Evolutionary conservation across 2,329 filamentous ascomycete species (phyloP).

Genomic region (Microsporum canis): DNA sequence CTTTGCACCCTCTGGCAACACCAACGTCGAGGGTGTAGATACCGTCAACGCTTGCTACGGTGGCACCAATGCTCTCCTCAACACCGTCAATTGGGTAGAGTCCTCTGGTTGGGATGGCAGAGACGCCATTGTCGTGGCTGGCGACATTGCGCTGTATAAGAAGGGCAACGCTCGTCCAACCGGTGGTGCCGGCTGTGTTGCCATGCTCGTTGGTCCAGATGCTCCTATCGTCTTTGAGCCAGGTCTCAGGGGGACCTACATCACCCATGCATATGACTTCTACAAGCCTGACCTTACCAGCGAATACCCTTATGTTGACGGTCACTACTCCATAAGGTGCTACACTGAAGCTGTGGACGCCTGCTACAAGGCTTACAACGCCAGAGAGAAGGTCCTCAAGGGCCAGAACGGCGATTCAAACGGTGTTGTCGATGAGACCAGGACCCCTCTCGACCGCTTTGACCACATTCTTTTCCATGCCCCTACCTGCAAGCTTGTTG

Average conservation of each 20-base stretch:
- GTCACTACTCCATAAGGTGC: conserved; percentile 65
- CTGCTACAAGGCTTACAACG: conserved; percentile 69
- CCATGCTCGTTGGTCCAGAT: conserved; percentile 62
- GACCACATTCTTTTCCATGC: conserved; percentile 76
- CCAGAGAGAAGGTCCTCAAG: conserved; percentile 54
- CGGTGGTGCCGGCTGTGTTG: conserved; percentile 62
- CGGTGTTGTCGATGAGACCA: conserved; percentile 29
- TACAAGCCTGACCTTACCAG: conserved; percentile 74
- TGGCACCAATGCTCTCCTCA: conserved; percentile 68
- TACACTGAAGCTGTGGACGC: conserved; percentile 64
- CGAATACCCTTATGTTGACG: conserved; percentile 72
- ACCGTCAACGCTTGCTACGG: conserved; percentile 73
- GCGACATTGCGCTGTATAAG: conserved; percentile 69
- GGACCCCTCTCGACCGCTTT: conserved; percentile 64
- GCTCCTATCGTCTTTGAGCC: conserved; percentile 62
- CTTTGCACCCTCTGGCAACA: conserved; percentile 57
- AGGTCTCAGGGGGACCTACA: conserved; percentile 63
- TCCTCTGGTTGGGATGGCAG: conserved; percentile 77
- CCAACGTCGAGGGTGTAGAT: conserved; percentile 67
- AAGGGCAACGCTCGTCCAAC: conserved; percentile 68
- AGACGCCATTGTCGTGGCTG: conserved; percentile 62
- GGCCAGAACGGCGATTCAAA: conserved; percentile 33
- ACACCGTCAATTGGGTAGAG: conserved; percentile 69
- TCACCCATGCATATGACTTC: conserved; percentile 75
- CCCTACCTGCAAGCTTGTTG: conserved; percentile 75